Evolutionary conservation across 352 stramenopile species (phyloP).

Genomic region (Thraustochytrium striatum): DNA sequence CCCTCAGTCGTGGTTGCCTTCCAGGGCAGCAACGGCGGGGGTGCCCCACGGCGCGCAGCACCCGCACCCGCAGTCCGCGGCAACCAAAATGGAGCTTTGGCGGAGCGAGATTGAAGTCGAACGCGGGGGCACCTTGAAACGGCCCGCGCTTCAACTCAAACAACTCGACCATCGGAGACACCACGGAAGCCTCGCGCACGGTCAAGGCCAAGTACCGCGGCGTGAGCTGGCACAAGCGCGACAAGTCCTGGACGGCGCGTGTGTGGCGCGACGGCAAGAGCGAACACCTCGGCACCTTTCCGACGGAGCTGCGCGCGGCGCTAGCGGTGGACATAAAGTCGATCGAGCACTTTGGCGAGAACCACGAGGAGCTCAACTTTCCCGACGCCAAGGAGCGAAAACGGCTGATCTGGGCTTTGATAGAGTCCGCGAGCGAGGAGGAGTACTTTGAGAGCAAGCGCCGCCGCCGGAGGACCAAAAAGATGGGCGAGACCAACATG

Average conservation of each 20-base stretch:
- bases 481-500: neutral
- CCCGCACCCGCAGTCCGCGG: too few species aligned
- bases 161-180: neutral
- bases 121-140: neutral
- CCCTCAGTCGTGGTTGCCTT: neutral
- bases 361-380: conserved; percentile 29
- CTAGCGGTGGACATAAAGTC: conserved; percentile 41
- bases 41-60: neutral
- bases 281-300: conserved; percentile 36
- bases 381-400: conserved; percentile 13
- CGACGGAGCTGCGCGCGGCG: conserved; percentile 26
- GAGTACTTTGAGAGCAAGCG: neutral
- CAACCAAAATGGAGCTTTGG: neutral
- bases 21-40: neutral
- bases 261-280: conserved; percentile 35
- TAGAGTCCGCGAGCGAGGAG: neutral
- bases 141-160: neutral
- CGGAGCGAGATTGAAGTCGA: neutral
- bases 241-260: conserved; percentile 28
- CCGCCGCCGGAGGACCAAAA: neutral
- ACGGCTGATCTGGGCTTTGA: conserved; percentile 31
- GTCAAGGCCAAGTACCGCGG: conserved; percentile 46
- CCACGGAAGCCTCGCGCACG: neutral
- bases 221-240: conserved; percentile 44
- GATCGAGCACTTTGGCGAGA: conserved; percentile 24